Base-by-base conservation (phyloP, 331 rosid species). In the Cucumis variabilis region DNA sequence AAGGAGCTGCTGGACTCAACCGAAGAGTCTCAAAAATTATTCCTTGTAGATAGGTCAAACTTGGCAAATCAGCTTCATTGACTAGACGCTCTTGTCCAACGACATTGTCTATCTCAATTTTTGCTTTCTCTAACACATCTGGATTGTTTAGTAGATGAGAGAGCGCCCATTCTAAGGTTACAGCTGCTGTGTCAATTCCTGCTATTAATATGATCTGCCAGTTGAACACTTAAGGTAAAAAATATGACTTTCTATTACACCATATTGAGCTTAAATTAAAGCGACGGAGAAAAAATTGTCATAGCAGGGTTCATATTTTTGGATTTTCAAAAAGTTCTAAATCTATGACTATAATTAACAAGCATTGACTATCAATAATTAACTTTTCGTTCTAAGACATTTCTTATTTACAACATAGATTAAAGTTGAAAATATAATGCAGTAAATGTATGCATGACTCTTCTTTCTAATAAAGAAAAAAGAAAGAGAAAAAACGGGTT, bases 91-190 rank as follows among this genome's bases (percentile, higher is more conserved):
- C 68, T 50, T 85, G 75, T 17, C 87, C 87, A 2, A 85, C 20
- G 7, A 2, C 20, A 50, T 33, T 6, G 27, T 87, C 89, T n/a
- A 87, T n/a, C 68, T 87, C 89, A n/a, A 10, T 28, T 51, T 74
- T 78, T n/a, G 89, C 86, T 67, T 87, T 87, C 69, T 87, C 41
- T 11, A 87, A 66, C 41, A 80, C 89, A 1, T 66, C 58, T 21
- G 86, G 86, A 11, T 87, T 87, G 86, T 87, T 87, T 12, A 87
- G 66, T 63, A 87, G 21, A 66, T 87, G 74, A 14, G 89, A 55
- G 41, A 87, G 41, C 1, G 86, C 89, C 89, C 89, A 87, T 48
- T 78, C 89, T 65, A 87, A 51, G 23, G 89, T 79, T 66, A 87
- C 85, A 0, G 86, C 89, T 9, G 86, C 41, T 17, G 89, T 79